Percentiles rank a stretch among this genome's conserved stretches.
Conservation (phyloP, 2,329 filamentous ascomycete species). For the Aspergillus glaucus region DNA sequence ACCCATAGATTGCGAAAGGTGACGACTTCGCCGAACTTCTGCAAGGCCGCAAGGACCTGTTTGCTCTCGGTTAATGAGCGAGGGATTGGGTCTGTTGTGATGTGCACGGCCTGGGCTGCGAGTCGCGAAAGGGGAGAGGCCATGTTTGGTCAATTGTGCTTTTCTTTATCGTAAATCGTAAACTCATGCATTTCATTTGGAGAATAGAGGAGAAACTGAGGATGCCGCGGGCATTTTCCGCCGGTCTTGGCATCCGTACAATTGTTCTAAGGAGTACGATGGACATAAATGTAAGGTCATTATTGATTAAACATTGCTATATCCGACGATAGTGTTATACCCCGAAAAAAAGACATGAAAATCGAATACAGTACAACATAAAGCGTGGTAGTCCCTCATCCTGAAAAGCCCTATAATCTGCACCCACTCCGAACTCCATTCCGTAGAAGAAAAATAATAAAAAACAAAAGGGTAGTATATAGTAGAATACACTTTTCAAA, state of each 20-base stretch:
- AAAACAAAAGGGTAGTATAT: not conserved
- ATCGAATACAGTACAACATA: not conserved
- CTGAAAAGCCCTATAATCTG: not conserved
- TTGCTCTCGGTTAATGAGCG: constrained; percentile 28
- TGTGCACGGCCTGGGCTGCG: constrained; percentile 23
- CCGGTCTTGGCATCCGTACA: not conserved
- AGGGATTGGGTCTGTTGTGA: constrained; percentile 22
- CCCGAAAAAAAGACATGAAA: not conserved
- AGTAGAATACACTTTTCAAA: constrained; percentile 3
- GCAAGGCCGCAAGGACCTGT: constrained; percentile 29
- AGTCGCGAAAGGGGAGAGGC: constrained; percentile 8
- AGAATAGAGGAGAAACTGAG: constrained; percentile 3
- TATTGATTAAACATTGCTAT: not conserved
- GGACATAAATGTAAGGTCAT: no score
- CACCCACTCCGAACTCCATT: not conserved
- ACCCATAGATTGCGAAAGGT: constrained; percentile 34
- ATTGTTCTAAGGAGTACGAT: not conserved
- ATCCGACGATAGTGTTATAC: not conserved
- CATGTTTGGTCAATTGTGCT: constrained; percentile 5
- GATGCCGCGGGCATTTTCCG: not conserved
- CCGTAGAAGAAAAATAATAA: not conserved
- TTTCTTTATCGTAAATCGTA: not conserved
- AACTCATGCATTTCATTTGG: constrained; percentile 2
- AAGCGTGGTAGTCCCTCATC: not conserved
- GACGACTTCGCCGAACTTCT: constrained; percentile 37